Evolutionary conservation across 352 stramenopile genomes (phyloP).

Genomic region (Pythium monospermum): DNA sequence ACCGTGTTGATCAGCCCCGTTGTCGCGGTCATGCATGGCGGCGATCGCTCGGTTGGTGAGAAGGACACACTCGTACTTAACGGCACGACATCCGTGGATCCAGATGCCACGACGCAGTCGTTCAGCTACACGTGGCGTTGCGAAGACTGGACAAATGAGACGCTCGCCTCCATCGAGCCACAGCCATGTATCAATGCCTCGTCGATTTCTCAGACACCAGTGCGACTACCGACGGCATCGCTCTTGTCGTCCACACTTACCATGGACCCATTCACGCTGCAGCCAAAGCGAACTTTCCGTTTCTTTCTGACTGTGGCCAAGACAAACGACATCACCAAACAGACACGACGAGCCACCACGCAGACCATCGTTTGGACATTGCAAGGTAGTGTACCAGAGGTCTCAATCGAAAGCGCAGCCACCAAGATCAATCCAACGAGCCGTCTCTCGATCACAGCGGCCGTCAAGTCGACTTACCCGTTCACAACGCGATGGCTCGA

Average conservation of each 20-base stretch:
- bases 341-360: constrained; percentile 10
- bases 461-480: constrained; percentile 58
- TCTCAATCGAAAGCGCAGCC: constrained; percentile 24
- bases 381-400: constrained; percentile 37
- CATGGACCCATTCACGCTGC: constrained; percentile 42
- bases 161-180: not conserved
- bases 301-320: constrained; percentile 51
- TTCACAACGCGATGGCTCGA: constrained; percentile 49
- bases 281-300: constrained; percentile 28
- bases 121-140: constrained; percentile 53
- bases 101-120: constrained; percentile 28
- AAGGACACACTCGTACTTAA: constrained; percentile 49
- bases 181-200: constrained; percentile 20
- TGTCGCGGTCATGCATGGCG: constrained; percentile 31
- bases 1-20: constrained; percentile 36
- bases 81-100: constrained; percentile 40
- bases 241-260: constrained; percentile 23
- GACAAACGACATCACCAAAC: not conserved
- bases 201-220: not conserved
- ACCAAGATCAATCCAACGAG: constrained; percentile 45
- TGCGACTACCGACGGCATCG: not conserved
- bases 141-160: constrained; percentile 44
- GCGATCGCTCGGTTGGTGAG: constrained; percentile 41
- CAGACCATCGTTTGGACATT: constrained; percentile 45
- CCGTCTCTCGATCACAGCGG: constrained; percentile 29